Evolutionary conservation across 75 land plant genomes (phyloP).

Genomic region (Pinus albicaulis): DNA sequence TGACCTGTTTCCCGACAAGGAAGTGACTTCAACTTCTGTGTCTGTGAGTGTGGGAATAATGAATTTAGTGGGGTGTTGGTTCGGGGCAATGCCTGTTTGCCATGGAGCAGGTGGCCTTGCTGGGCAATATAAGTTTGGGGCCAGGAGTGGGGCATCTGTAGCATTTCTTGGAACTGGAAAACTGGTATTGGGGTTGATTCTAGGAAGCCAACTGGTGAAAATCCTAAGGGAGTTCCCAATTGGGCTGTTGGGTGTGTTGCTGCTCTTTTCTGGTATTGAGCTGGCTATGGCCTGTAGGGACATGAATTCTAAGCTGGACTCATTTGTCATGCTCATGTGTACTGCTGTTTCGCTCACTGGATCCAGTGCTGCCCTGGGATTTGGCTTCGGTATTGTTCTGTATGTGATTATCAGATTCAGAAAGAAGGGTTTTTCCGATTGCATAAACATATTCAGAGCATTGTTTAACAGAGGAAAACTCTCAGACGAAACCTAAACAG

Average conservation of each 20-base stretch:
- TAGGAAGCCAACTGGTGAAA: conserved; percentile 60
- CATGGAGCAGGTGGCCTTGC: conserved; percentile 92
- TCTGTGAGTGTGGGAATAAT: conserved; percentile 71
- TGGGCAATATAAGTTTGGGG: conserved; percentile 90
- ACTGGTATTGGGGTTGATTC: conserved; percentile 49
- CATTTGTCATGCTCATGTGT: conserved; percentile 68
- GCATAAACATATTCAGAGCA: no score
- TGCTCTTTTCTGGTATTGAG: conserved; percentile 82
- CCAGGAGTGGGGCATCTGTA: conserved; percentile 66
- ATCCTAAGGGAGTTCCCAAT: conserved; percentile 61
- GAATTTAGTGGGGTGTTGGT: conserved; percentile 91
- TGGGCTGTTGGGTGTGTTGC: conserved; percentile 71
- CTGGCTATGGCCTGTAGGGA: conserved; percentile 83
- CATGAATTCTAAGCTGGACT: conserved; percentile 57
- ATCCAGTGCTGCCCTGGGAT: conserved; percentile 75
- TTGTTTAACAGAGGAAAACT: no score
- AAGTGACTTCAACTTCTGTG: conserved; percentile 55
- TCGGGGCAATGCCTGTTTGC: conserved; percentile 85
- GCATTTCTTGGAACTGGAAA: conserved; percentile 65
- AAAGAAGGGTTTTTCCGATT: neutral
- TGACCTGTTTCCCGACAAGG: conserved; percentile 71
- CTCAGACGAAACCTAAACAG: no score
- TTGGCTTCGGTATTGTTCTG: conserved; percentile 50
- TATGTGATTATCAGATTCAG: conserved; percentile 56
- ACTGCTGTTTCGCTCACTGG: conserved; percentile 66